Percentiles rank a stretch among this genome's conserved stretches.
Conservation (phyloP, 345 rosid genomes). For the Passiflora organensis region DNA sequence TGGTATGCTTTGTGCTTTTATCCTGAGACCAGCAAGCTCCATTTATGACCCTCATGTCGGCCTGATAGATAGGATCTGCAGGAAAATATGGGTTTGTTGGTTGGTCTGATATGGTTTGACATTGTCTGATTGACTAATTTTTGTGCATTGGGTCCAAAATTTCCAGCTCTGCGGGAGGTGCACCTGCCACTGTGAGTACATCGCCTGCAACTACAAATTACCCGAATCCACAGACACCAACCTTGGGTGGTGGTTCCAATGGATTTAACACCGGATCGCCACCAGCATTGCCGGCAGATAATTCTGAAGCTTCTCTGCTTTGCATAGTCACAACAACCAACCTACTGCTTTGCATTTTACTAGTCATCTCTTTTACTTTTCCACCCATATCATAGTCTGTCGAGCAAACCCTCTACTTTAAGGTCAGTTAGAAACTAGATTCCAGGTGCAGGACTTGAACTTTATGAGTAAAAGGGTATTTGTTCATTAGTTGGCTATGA, state of each 20-base stretch:
- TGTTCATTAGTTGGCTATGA: not conserved
- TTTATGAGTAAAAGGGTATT: too few species aligned
- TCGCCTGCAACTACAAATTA: conserved; percentile 16
- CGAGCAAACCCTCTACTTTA: conserved; percentile 2
- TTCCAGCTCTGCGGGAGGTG: conserved; percentile 43
- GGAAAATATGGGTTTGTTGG: too few species aligned
- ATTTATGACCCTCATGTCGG: too few species aligned
- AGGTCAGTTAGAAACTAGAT: too few species aligned
- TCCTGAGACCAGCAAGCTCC: too few species aligned
- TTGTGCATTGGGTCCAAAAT: conserved; percentile 6
- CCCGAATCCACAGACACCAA: conserved; percentile 13
- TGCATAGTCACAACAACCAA: conserved; percentile 3
- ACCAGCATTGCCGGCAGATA: conserved; percentile 22
- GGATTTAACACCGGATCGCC: conserved; percentile 31
- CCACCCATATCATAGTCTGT: conserved; percentile 5
- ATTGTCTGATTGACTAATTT: too few species aligned
- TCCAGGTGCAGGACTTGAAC: not conserved
- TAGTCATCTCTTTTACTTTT: conserved; percentile 13
- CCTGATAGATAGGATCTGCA: too few species aligned
- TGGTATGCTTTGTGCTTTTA: not conserved
- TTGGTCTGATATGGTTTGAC: too few species aligned
- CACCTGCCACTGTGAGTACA: conserved; percentile 13
- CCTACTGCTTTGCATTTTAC: not conserved
- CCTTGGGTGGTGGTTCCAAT: conserved; percentile 12
- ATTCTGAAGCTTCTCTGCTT: conserved; percentile 23